phyloP scores from a whole-genome alignment of 257 asterid genomes.

The Euphrasia confusa region DNA sequence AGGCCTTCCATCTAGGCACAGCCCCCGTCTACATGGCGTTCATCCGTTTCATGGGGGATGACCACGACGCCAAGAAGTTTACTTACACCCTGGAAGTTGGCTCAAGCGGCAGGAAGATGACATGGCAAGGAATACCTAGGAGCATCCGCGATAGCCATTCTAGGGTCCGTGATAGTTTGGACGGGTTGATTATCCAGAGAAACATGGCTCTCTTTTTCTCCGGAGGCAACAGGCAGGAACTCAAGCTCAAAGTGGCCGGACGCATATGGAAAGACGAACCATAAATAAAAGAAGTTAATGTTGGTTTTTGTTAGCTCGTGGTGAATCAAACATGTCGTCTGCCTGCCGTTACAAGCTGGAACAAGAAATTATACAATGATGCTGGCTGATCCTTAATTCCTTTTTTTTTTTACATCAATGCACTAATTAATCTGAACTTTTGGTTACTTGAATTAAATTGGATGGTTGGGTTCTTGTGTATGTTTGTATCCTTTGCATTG shows the following conservation, averaged over 20 bases:
- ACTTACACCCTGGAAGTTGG: conserved; percentile 43
- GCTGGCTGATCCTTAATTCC: background rate
- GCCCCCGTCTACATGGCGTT: conserved; percentile 51
- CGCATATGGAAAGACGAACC: conserved; percentile 44
- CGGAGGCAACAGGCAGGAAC: conserved; percentile 40
- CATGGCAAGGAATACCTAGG: conserved; percentile 50
- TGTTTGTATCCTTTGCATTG: no score
- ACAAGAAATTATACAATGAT: background rate
- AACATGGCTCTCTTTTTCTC: conserved; percentile 47
- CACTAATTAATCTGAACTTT: background rate
- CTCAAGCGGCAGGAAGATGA: conserved; percentile 36
- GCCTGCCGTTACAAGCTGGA: background rate
- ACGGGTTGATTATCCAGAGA: conserved; percentile 45
- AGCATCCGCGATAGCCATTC: conserved; percentile 46
- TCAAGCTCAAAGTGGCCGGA: conserved; percentile 41
- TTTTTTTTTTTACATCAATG: background rate
- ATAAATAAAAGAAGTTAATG: conserved; percentile 2
- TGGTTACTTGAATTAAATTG: background rate
- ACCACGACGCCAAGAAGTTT: conserved; percentile 40
- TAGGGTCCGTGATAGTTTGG: conserved; percentile 45
- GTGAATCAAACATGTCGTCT: no score
- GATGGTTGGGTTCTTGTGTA: background rate
- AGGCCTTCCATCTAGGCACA: conserved; percentile 43
- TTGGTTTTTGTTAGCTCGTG: background rate
- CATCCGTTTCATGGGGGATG: conserved; percentile 54